Evolutionary conservation across 176 grass and related monocot genomes (phyloP).

Genomic region (Typha latifolia): DNA sequence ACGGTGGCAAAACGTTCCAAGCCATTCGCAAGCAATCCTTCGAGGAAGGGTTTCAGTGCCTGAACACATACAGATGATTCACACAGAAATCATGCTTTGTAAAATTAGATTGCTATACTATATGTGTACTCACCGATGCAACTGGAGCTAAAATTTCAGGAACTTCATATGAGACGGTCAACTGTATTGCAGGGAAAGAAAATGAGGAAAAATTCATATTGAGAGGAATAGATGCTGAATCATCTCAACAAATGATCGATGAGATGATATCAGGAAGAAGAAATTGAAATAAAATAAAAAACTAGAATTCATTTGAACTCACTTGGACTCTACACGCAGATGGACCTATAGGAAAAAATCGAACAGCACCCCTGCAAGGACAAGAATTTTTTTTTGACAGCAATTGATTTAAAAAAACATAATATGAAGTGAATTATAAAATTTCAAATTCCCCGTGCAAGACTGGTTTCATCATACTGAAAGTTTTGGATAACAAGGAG

Average conservation of each 20-base stretch:
- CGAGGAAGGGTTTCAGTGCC: constrained; percentile 88
- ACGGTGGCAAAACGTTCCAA: constrained; percentile 47
- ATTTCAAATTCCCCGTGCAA: neutral
- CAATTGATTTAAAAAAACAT: neutral
- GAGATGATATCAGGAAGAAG: neutral
- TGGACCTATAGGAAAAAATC: constrained; percentile 66
- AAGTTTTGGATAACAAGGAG: no score
- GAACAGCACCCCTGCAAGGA: constrained; percentile 69
- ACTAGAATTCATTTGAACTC: constrained; percentile 15
- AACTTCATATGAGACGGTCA: constrained; percentile 88
- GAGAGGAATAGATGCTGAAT: neutral
- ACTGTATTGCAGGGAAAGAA: constrained; percentile 28
- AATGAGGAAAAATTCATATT: constrained; percentile 16
- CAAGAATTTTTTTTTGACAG: constrained; percentile 8
- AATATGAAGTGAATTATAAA: neutral
- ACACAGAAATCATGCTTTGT: neutral
- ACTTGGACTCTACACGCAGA: constrained; percentile 89
- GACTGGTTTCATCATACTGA: no score
- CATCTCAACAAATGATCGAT: neutral
- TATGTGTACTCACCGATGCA: constrained; percentile 54
- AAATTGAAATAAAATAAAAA: neutral
- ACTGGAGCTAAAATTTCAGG: constrained; percentile 75
- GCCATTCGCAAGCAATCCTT: constrained; percentile 63
- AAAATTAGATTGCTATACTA: neutral
- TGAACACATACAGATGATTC: constrained; percentile 5